Base-by-base conservation (phyloP, 2,329 filamentous ascomycete species). In the Paracorniculantispora psalliotae region DNA sequence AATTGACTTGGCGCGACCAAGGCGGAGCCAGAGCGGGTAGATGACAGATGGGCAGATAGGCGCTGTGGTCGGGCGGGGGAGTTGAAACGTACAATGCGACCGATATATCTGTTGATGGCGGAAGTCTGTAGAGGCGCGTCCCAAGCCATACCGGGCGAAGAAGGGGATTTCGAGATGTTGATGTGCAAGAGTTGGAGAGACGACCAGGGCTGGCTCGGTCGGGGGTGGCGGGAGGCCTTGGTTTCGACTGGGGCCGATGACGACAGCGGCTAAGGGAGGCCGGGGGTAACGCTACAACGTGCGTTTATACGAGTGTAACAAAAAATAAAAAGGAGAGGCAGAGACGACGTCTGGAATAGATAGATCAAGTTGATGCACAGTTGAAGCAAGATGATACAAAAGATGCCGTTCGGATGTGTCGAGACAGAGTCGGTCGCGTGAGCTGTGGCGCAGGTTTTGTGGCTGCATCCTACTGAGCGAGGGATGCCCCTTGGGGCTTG, bases 61-160 rank as follows among this genome's bases (percentile, higher is more conserved):
- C 43, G 41, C 25, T 46, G 47, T 49, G 33, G 57, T 25, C 39
- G 26, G 26, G 6, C 3, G 23, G 28, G 41, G 30, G 60, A 46
- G 25, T 37, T 35, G n/a, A 30, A 56, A 84, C 88, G 70, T 80
- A 92, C 89, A 69, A 91, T 78, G 71, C 82, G 83, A 63, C 87
- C 88, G 72, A 92, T 85, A 73, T 85, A 91, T 73, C 87, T 86
- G 72, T 79, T 85, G 50, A 59, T 19, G 25, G 43, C 48, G 21
- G 56, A 49, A 21, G 37, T 46, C 39, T 26, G 48, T 21, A 58
- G 19, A 35, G 39, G 47, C 28, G 56, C 39, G 21, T 58, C 56
- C 56, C 56, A 58, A 51, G 56, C 47, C 56, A 58, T 58, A 28
- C 19, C 41, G 37, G 19, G 13, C 21, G 28, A 51, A 15, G 12